Evolutionary conservation across 2,329 filamentous ascomycete species (phyloP).

Genomic region (Incumbomyces lentus): DNA sequence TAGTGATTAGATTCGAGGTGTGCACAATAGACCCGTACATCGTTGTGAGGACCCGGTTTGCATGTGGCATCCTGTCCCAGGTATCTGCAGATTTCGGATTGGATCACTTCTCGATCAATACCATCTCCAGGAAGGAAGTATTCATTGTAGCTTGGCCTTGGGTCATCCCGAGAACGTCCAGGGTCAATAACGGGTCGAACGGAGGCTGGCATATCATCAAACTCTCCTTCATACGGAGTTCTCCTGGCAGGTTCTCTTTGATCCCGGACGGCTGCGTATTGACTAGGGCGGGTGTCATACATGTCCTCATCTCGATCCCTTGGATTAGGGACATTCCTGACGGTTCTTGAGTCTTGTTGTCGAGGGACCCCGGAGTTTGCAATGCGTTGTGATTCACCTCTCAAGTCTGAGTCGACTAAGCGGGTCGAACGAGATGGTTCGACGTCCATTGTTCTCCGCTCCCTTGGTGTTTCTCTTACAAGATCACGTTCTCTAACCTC

Average conservation of each 20-base stretch:
- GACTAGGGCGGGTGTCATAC: constrained; percentile 1
- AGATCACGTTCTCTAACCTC: constrained; percentile 8
- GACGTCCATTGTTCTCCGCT: background rate
- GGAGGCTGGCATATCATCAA: constrained; percentile 12
- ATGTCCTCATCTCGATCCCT: constrained; percentile 7
- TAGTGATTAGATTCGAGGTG: background rate
- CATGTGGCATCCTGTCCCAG: constrained; percentile 69
- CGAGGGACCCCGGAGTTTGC: constrained; percentile 4
- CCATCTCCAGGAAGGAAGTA: constrained; percentile 72
- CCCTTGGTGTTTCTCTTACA: background rate
- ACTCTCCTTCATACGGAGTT: constrained; percentile 15
- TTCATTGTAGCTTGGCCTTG: constrained; percentile 47
- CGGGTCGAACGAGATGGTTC: constrained; percentile 1
- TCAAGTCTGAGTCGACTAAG: constrained; percentile 1
- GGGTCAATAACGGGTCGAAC: constrained; percentile 18
- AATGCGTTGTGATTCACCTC: constrained; percentile 1
- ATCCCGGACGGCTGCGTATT: constrained; percentile 1
- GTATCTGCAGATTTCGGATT: constrained; percentile 74
- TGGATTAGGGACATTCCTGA: constrained; percentile 4
- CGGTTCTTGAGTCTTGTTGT: constrained; percentile 11
- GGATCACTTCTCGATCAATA: constrained; percentile 75
- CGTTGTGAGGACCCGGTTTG: constrained; percentile 60
- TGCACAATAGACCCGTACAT: constrained; percentile 43
- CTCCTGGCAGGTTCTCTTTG: constrained; percentile 6
- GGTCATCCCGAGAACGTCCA: constrained; percentile 11